phyloP scores from a whole-genome alignment of 768 basidiomycete species.

The Tulasnella sp. region DNA sequence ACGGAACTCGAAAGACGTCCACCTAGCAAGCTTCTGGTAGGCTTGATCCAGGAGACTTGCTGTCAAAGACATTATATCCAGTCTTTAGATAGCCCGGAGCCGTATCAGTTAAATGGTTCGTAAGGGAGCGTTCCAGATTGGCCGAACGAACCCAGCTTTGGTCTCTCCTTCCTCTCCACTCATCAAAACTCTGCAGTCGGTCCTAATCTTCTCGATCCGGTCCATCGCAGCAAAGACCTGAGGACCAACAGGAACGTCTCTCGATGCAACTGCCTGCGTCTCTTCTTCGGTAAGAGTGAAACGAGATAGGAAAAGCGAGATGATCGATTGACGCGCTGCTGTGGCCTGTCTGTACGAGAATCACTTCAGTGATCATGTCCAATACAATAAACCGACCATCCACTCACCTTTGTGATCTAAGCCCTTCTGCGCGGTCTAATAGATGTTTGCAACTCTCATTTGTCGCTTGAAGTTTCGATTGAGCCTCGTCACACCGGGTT shows the following conservation, averaged over 20 bases:
- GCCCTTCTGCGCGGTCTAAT: constrained; percentile 71
- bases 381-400: constrained; percentile 22
- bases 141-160: constrained; percentile 52
- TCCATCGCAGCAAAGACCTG: constrained; percentile 82
- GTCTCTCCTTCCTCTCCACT: constrained; percentile 75
- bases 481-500: constrained; percentile 71
- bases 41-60: constrained; percentile 78
- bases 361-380: not conserved
- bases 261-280: constrained; percentile 61
- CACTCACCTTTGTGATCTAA: constrained; percentile 62
- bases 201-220: constrained; percentile 71
- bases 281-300: constrained; percentile 80
- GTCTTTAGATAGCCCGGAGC: constrained; percentile 35
- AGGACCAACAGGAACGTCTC: constrained; percentile 66
- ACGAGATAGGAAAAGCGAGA: constrained; percentile 67
- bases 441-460: constrained; percentile 69
- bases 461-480: constrained; percentile 63
- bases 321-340: constrained; percentile 62
- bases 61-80: constrained; percentile 83
- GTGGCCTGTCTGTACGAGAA: constrained; percentile 49
- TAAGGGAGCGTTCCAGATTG: not conserved
- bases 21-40: constrained; percentile 81
- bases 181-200: constrained; percentile 81
- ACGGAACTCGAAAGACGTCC: constrained; percentile 78
- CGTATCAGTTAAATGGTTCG: not conserved